Evolutionary conservation across 2,329 filamentous ascomycete species (phyloP), one percentile per base, ranked within the genome.

Genomic region (Sarocladiaceae sp.): DNA sequence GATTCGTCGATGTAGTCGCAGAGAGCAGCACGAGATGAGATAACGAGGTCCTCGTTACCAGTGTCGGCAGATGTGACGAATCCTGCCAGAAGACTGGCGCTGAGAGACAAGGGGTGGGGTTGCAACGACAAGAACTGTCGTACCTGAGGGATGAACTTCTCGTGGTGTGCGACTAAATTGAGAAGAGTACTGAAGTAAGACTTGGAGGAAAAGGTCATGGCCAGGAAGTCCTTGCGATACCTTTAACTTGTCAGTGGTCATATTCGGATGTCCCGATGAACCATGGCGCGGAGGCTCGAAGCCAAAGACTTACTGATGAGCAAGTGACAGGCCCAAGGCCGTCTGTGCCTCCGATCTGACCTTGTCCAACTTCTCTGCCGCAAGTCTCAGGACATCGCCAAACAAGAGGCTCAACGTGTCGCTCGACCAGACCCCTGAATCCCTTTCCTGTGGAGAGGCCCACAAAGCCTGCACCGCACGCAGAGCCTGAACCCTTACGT

Each of bases 341-440:
- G 68, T 63, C 48, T 83, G 80, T 1, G 82, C 84, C 50, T 80
- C 75, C 0, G 78, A 68, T 19, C 93, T 80, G 15, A 97, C 84
- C 50, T 88, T 85, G 61, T 97, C 91, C 2, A 97, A 73, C 59
- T 95, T 96, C 63, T 98, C 93, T 1, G 86, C 78, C 2, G 88
- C 82, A 12, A 97, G 72, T 1, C 89, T 78, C 24, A 87, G 68
- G 2, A 74, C 65, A 21, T 68, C 65, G 23, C 72, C 65, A 47
- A 78, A 71, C 2, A 80, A 58, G 4, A 33, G 13, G 11, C 19
- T 32, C 10, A 70, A 52, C 2, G 65, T 65, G 19, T 49, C 47
- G 19, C 51, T 44, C 3, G 57, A 48, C 53, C 59, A 59, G 20
- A 15, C 21, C 12, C 3, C n/a, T 15, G 10, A 21, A 18, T 12